Conservation (phyloP, 75 land plant genomes). For the Adiantum capillusveneris region DNA sequence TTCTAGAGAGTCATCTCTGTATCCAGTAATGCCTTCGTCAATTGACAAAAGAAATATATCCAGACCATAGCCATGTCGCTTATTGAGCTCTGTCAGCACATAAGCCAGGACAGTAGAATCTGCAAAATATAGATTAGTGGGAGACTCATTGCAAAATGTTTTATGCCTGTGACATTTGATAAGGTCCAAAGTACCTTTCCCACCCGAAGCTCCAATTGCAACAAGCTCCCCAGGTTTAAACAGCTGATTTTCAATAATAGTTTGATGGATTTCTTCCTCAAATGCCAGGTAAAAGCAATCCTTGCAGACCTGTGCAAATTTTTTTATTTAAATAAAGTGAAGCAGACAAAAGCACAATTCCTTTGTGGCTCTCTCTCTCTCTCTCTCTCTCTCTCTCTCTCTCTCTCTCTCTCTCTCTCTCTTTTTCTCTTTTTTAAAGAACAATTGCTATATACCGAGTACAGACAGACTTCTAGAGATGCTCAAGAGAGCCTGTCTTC, state of each 20-base stretch:
- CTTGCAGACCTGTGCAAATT: slow-evolving; percentile 60
- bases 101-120: slow-evolving; percentile 98
- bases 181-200: slow-evolving; percentile 56
- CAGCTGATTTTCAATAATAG: slow-evolving; percentile 65
- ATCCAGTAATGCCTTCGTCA: slow-evolving; percentile 97
- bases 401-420: no score
- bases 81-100: slow-evolving; percentile 72
- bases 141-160: background rate
- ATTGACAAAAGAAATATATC: slow-evolving; percentile 90
- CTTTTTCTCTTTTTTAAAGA: no score
- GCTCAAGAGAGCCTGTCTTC: no score
- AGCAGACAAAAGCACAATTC: no score
- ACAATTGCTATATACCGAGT: no score
- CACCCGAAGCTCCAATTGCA: slow-evolving; percentile 96
- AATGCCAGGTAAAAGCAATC: slow-evolving; percentile 80
- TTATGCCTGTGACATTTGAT: background rate
- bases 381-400: no score
- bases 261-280: slow-evolving; percentile 89
- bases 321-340: no score
- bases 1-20: slow-evolving; percentile 97
- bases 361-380: no score
- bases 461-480: no score
- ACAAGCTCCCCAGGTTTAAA: slow-evolving; percentile 91
- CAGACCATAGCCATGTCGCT: slow-evolving; percentile 75
- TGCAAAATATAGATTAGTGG: slow-evolving; percentile 30